These are phyloP conservation scores for Boletus rufocinnamomeus DNA, from an alignment of 768 basidiomycete species.

Conservation along the genomic window DNA sequence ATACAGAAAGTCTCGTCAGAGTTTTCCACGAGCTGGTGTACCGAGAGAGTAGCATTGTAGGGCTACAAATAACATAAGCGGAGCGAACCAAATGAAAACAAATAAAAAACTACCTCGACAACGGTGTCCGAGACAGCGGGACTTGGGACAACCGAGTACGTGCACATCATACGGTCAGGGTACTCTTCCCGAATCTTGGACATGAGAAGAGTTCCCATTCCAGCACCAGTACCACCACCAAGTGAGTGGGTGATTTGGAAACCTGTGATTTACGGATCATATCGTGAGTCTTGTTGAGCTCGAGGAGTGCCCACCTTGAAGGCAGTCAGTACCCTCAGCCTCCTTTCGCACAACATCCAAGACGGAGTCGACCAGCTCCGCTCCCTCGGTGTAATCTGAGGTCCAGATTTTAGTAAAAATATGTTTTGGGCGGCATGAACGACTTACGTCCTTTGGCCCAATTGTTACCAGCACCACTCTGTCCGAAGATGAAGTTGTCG, in stretches of 20 bases:
- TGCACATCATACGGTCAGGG: conserved; percentile 99
- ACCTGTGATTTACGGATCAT: conserved; percentile 45
- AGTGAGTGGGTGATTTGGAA: conserved; percentile 99
- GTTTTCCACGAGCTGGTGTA: conserved; percentile 99
- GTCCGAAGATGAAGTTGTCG: conserved; percentile 98
- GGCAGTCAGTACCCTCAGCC: conserved; percentile 95
- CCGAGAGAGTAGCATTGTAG: conserved; percentile 97
- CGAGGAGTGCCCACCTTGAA: conserved; percentile 73
- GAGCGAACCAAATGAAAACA: not conserved
- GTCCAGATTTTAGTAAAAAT: not conserved
- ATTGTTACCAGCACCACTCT: conserved; percentile 99
- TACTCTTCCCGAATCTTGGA: conserved; percentile 99
- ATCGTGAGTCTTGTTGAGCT: conserved; percentile 2
- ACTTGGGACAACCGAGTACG: conserved; percentile 97
- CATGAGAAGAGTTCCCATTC: conserved; percentile 99
- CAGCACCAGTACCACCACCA: conserved; percentile 99
- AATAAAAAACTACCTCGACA: conserved; percentile 66
- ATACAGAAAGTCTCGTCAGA: conserved; percentile 99
- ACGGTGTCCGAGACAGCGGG: conserved; percentile 99
- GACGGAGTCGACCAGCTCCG: conserved; percentile 97
- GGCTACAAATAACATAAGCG: conserved; percentile 51
- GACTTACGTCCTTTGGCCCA: conserved; percentile 99
- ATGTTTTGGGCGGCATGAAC: not conserved
- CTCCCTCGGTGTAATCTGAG: conserved; percentile 86
- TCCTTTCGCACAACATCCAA: conserved; percentile 99